Evolutionary conservation across 176 grass and related monocot genomes (phyloP), one percentile per base, ranked within the genome.

Genomic region (Leersia perrieri): DNA sequence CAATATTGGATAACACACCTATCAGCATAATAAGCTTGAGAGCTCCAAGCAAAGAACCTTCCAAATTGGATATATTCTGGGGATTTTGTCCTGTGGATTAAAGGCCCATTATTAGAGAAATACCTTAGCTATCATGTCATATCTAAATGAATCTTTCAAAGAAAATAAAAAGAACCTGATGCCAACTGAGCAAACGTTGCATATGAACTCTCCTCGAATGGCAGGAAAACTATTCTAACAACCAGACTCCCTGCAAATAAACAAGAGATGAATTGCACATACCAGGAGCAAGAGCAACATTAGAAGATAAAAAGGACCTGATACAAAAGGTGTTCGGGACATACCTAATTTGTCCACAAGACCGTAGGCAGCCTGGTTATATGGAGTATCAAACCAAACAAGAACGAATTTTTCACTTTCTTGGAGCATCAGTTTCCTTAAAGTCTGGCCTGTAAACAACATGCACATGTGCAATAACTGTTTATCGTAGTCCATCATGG

Each of bases 121-220:
- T 33, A 76, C n/a, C 20, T 47, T 49, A 38, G 38, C 23, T 55
- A 14, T n/a, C 66, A 81, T 71, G 62, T 41, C 66, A 81, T 71
- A 72, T 41, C 14, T 74, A 58, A 72, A 62, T 49, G 22, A 85
- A 78, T 73, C 23, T 76, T 87, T 81, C 83, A 20, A 83, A 74
- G 40, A 72, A 23, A 70, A 84, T 36, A 70, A 77, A 64, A 94
- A 86, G 20, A 87, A 94, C 96, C 96, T 91, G 87, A 94, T 87
- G 92, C 81, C 51, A 99, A 74, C 71, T 86, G 90, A 9, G 96
- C 89, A 86, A 95, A 99, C 39, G 90, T 92, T 70, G 90, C 86
- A 88, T 91, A 99, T 60, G 96, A 95, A 83, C 96, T 99, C 88
- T 99, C 96, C 82, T 99, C 96, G 83, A 99, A 99, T 64, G 96